A percentile compares a stretch with the other conserved stretches of the same genome.
Evolutionary conservation across 805 yeast genomes (phyloP).

Genomic region (Ascoidea asiatica): DNA sequence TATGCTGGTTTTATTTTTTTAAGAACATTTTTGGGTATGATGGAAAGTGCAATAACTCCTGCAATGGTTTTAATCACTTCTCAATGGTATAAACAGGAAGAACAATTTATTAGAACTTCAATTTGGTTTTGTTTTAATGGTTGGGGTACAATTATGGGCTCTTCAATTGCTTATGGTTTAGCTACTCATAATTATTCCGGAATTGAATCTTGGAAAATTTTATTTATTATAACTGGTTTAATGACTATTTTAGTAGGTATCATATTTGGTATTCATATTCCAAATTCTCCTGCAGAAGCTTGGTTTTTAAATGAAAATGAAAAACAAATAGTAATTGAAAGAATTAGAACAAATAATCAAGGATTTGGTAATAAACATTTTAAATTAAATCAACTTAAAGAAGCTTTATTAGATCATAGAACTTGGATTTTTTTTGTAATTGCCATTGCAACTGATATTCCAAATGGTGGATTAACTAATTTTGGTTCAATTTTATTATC

Average conservation of each 20-base stretch:
- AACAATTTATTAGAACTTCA: constrained; percentile 28
- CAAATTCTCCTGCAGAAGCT: constrained; percentile 30
- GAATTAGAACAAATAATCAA: constrained; percentile 29
- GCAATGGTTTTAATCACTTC: constrained; percentile 26
- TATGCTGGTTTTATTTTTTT: constrained; percentile 32
- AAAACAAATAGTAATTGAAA: constrained; percentile 25
- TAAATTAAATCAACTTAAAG: constrained; percentile 23
- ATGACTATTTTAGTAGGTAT: constrained; percentile 35
- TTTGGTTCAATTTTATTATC: constrained; percentile 27
- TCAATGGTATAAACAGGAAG: constrained; percentile 41
- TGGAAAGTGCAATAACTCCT: constrained; percentile 28
- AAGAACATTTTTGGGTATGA: constrained; percentile 33
- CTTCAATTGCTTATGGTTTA: constrained; percentile 41
- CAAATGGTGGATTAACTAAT: constrained; percentile 32
- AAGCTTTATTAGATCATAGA: constrained; percentile 26
- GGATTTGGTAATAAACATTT: constrained; percentile 28
- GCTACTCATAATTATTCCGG: constrained; percentile 18
- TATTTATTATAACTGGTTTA: constrained; percentile 39
- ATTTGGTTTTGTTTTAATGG: constrained; percentile 33
- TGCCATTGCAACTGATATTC: constrained; percentile 20
- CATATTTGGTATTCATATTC: constrained; percentile 26
- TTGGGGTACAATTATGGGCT: constrained; percentile 34
- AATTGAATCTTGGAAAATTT: constrained; percentile 37
- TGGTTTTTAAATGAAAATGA: constrained; percentile 27
- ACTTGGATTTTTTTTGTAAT: constrained; percentile 24